Conservation (phyloP, 495 filamentous ascomycete genomes). For the Aspergillus heteromorphus region DNA sequence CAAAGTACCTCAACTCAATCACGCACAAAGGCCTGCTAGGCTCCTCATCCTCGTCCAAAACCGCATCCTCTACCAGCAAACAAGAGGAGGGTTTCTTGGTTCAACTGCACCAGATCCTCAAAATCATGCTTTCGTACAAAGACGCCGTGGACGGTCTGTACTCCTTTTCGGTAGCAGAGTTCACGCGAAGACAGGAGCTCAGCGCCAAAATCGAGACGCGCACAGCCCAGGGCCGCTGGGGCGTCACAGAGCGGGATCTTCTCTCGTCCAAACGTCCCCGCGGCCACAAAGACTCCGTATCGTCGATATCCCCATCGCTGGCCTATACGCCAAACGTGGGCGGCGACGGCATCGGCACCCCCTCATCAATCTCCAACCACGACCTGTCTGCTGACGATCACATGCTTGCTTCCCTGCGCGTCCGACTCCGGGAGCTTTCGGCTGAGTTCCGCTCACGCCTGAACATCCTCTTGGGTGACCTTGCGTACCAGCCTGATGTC, state of each 20-base stretch:
- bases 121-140: conserved; percentile 89
- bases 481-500: conserved; percentile 88
- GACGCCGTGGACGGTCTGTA: conserved; percentile 93
- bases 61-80: conserved; percentile 36
- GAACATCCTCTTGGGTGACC: conserved; percentile 77
- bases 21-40: conserved; percentile 95
- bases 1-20: conserved; percentile 83
- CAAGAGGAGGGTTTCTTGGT: conserved; percentile 80
- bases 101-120: conserved; percentile 87
- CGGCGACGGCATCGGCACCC: conserved; percentile 27
- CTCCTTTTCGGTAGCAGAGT: conserved; percentile 87
- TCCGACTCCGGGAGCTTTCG: conserved; percentile 64
- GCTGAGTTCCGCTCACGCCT: conserved; percentile 68
- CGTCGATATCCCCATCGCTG: conserved; percentile 21
- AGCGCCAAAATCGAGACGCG: conserved; percentile 65
- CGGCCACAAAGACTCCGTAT: conserved; percentile 19
- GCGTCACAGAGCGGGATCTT: conserved; percentile 52
- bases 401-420: conserved; percentile 70
- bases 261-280: conserved; percentile 22
- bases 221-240: conserved; percentile 58
- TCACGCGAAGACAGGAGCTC: conserved; percentile 81
- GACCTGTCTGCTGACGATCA: conserved; percentile 49
- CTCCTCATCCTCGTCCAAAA: conserved; percentile 45
- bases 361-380: conserved; percentile 25
- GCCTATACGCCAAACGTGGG: conserved; percentile 28